Base-by-base conservation (phyloP, 257 asterid species). In the Agastache rugosa region DNA sequence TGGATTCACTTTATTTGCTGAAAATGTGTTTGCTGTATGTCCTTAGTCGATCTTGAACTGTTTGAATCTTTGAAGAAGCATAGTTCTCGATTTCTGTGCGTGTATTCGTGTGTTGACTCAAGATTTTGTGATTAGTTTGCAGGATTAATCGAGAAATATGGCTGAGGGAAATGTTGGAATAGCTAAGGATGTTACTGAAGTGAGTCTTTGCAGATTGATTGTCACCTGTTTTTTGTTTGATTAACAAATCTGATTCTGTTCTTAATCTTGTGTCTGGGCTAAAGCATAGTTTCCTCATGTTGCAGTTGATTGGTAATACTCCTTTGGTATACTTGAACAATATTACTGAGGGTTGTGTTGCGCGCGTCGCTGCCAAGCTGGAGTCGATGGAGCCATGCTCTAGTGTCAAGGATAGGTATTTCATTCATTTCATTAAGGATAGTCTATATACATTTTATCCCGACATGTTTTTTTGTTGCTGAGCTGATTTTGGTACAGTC, bases 311-410 rank as follows among this genome's bases (percentile, higher is more conserved):
- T 58, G 99, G 99, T 75, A 87, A 84, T 9, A 94, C 99, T 19
- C 99, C 98, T 22, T 86, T 95, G 88, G 99, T 95, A 23, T 95
- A 89, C 86, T 88, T 95, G 91, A 95, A 95, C 89, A 89, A 83
- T 73, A 76, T 92, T 58, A 89, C 84, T 53, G 97, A 94, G 71
- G 98, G 99, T 8, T 92, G 98, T 60, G 96, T 92, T 82, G 99
- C 82, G 11, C 98, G 96, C 66, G 81, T 94, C 42, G 99, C 99
- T 20, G 99, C 97, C 72, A 94, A 94, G 93, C 84, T 94, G 50
- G 99, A 94, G 80, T 84, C 89, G 11, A 95, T 95, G 99, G 98
- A 92, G 81, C 99, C 99, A 2, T 92, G 98, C 83, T 95, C 99
- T 54, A 95, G 98, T 75, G 99, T 95, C 70, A 95, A 94, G 93